A percentile compares a stretch with the other conserved stretches of the same genome.
phyloP scores from a whole-genome alignment of 1,284 basidiomycete genomes.

The Leccinum subfulvum region DNA sequence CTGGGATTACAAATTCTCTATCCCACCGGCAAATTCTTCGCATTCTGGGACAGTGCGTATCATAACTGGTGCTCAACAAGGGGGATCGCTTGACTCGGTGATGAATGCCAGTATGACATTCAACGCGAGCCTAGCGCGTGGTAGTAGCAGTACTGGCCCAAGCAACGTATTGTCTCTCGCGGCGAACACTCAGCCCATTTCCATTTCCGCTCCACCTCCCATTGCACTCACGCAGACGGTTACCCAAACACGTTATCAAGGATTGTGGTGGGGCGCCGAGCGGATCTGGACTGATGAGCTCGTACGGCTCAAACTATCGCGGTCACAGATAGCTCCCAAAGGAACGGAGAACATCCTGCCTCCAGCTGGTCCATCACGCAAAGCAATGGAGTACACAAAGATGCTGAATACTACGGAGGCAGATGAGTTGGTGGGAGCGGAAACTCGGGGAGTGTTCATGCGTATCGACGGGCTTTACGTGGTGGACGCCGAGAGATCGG shows the following conservation, averaged over 20 bases:
- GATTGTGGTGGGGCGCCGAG: constrained; percentile 86
- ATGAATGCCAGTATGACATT: constrained; percentile 36
- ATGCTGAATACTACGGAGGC: constrained; percentile 19
- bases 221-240: constrained; percentile 34
- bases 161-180: constrained; percentile 3
- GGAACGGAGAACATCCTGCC: constrained; percentile 57
- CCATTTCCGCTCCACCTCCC: constrained; percentile 18
- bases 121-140: constrained; percentile 32
- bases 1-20: constrained; percentile 56
- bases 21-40: constrained; percentile 26
- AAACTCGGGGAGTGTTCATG: constrained; percentile 65
- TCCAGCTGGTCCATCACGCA: constrained; percentile 56
- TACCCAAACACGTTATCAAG: constrained; percentile 65
- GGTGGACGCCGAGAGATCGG: constrained; percentile 41
- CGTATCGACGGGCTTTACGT: constrained; percentile 59
- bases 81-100: constrained; percentile 32
- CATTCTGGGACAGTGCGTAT: constrained; percentile 11
- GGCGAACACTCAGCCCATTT: background rate
- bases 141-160: constrained; percentile 8
- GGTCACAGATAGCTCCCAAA: constrained; percentile 60
- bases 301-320: constrained; percentile 71
- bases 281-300: constrained; percentile 87
- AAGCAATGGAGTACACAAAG: constrained; percentile 35
- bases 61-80: constrained; percentile 6
- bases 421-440: constrained; percentile 48